These are phyloP conservation scores for Diplocarpon mali DNA, from an alignment of 2,329 filamentous ascomycete genomes.

Conservation along the genomic window DNA sequence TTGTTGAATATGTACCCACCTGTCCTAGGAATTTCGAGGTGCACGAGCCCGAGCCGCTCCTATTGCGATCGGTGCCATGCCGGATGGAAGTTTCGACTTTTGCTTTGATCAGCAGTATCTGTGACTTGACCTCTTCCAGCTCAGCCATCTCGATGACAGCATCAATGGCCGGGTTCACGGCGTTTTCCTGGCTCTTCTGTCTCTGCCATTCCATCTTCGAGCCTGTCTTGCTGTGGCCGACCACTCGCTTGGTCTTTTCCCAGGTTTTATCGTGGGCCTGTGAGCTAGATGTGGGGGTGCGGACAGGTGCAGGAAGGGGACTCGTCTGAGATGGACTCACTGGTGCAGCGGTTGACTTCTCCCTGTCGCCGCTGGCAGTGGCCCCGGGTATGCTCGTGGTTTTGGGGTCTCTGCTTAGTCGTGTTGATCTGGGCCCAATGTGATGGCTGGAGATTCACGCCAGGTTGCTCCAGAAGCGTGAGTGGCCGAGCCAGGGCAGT, in stretches of 20 bases:
- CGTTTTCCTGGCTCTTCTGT: slow-evolving; percentile 43
- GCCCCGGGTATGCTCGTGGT: slow-evolving; percentile 19
- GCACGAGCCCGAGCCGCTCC: slow-evolving; percentile 49
- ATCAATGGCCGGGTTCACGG: slow-evolving; percentile 45
- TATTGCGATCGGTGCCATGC: slow-evolving; percentile 42
- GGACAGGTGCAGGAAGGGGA: slow-evolving; percentile 8
- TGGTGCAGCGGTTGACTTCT: too few species aligned
- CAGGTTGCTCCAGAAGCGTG: slow-evolving; percentile 33
- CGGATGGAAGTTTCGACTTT: slow-evolving; percentile 48
- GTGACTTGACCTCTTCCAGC: slow-evolving; percentile 54
- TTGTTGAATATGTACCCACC: slow-evolving; percentile 32
- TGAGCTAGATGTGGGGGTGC: neutral
- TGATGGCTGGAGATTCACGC: slow-evolving; percentile 24
- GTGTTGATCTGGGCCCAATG: slow-evolving; percentile 34
- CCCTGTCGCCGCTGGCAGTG: too few species aligned
- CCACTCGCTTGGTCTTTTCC: slow-evolving; percentile 9
- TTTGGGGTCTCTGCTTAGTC: slow-evolving; percentile 29
- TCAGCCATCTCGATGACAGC: slow-evolving; percentile 60
- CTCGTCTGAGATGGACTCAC: too few species aligned
- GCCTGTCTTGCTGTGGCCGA: slow-evolving; percentile 18
- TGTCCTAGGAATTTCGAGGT: slow-evolving; percentile 68
- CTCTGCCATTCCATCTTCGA: slow-evolving; percentile 47
- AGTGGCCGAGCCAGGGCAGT: slow-evolving; percentile 38
- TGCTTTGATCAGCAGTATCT: slow-evolving; percentile 51
- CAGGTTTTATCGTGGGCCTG: neutral